Evolutionary conservation across 1,139 yeast genomes (phyloP).

Genomic region (Saccharomyces pastorianus): DNA sequence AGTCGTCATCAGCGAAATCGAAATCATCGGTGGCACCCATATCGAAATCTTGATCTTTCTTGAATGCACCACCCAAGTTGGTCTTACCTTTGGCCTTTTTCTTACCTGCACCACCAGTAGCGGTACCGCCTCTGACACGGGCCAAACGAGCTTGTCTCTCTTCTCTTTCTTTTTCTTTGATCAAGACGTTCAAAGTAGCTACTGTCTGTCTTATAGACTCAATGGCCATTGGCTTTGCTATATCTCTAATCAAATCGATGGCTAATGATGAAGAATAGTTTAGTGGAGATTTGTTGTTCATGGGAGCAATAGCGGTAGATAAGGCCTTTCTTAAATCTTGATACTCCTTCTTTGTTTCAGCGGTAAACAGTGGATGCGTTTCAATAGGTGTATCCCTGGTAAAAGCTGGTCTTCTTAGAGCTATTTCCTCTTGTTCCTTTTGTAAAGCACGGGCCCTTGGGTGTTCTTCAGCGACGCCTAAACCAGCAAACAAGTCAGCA

Average conservation of each 20-base stretch:
- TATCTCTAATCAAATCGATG: conserved; percentile 77
- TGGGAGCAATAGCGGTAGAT: conserved; percentile 54
- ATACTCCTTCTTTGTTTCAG: conserved; percentile 71
- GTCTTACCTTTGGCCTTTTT: conserved; percentile 83
- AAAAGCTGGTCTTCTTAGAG: conserved; percentile 30
- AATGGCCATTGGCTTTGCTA: conserved; percentile 68
- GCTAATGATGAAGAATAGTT: conserved; percentile 71
- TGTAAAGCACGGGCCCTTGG: conserved; percentile 55
- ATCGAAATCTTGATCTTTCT: conserved; percentile 68
- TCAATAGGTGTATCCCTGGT: conserved; percentile 64
- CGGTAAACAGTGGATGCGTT: conserved; percentile 70
- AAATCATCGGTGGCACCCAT: conserved; percentile 46
- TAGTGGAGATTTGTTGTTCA: conserved; percentile 55
- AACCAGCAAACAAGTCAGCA: conserved; percentile 80
- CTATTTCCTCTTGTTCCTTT: conserved; percentile 44
- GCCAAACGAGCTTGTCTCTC: conserved; percentile 80
- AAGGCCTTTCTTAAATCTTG: conserved; percentile 78
- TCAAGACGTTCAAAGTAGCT: conserved; percentile 71
- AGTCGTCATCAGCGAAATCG: conserved; percentile 71
- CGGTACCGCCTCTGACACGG: conserved; percentile 68
- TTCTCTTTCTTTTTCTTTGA: conserved; percentile 80
- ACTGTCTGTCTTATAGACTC: conserved; percentile 82
- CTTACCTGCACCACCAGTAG: conserved; percentile 92
- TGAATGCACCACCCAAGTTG: conserved; percentile 65
- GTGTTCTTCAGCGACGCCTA: conserved; percentile 67